Evolutionary conservation across 305 asterid genomes (phyloP), one percentile per base, ranked within the genome.

Genomic region (Fraxinus nigra): DNA sequence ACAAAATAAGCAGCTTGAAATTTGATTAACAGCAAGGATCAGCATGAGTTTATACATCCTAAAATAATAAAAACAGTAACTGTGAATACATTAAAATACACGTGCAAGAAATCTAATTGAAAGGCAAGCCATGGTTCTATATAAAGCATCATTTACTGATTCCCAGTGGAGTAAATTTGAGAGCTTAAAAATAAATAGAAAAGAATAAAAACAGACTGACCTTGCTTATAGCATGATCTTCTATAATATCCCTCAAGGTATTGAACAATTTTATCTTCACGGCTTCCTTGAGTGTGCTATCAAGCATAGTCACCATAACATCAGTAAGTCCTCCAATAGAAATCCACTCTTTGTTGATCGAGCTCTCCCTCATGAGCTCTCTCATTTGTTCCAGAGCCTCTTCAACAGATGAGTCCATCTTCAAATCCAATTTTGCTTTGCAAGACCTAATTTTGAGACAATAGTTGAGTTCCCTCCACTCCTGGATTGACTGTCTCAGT

Each of bases 401-500:
- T 69, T 84, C 63, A 1, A 90, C 56, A 6, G 48, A 78, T 4
- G 85, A 85, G 24, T 85, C 90, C 2, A 61, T 79, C 56, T 82
- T 86, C 3, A 85, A 82, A 18, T 33, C 80, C 76, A 90, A 34
- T 51, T 85, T 92, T 32, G 79, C 85, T 86, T 82, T 86, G 76
- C 93, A 89, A 43, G 93, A 89, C 83, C 94, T 85, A 79, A 92
- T 90, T 73, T 76, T 88, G 69, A 87, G 84, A 33, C 94, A 90
- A 75, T 92, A 90, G 37, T 92, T 89, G 51, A 92, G 91, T 79
- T 92, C 96, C 83, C 90, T 88, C 96, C 94, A 90, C 59, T 90
- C 96, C 72, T 92, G 90, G 43, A 92, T 92, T 0, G 92, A 89
- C 76, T 90, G 93, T 69, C 96, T 86, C 30, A 92, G 84, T 65